Base-by-base conservation (phyloP, 202 grass and related monocot species). In the Digitaria exilis region DNA sequence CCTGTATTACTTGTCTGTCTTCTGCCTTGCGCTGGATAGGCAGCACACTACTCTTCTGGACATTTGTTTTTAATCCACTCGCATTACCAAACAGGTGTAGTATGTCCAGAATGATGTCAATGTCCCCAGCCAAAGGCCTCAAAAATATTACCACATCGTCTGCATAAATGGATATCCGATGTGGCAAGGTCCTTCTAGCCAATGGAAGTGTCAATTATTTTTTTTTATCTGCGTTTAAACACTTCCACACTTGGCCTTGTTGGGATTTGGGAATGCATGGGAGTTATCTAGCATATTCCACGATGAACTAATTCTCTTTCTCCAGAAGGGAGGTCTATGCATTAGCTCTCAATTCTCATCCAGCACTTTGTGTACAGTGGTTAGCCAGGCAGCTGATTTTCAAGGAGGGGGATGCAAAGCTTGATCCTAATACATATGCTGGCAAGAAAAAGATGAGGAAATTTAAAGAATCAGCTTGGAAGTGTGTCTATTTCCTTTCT, bases 391-490 rank as follows among this genome's bases (percentile, higher is more conserved):
- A 56, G 43, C 57, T 83, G 64, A 87, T 96, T 65, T 82, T 86
- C 32, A 59, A 75, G 17, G 75, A 72, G 35, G 85, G 32, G 21
- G 59, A 70, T 73, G 83, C 70, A 21, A 76, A 83, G 39, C 39
- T 86, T 65, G 83, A 37, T 76, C 56, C 63, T 15, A 21, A 10
- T 65, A 61, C 84, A 34, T 28, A 58, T 50, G 78, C 64, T 35
- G 90, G 75, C 65, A 84, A 18, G 80, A 93, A 30, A 81, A 96
- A 89, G 83, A 91, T 96, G 69, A 88, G 45, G 16, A 92, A 95
- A 59, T 92, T 95, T 59, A 88, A 95, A 73, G 90, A 95, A 73
- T 90, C 90, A 18, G 83, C 93, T 84, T 95, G 93, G 93, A 95
- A 95, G 73, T 82, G 75, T 46, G 34, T 92, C 28, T 95, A 90